A percentile compares a stretch with the other conserved stretches of the same genome.
Conservation (phyloP, 148 eudicot species). For the Chenopodium suecicum region DNA sequence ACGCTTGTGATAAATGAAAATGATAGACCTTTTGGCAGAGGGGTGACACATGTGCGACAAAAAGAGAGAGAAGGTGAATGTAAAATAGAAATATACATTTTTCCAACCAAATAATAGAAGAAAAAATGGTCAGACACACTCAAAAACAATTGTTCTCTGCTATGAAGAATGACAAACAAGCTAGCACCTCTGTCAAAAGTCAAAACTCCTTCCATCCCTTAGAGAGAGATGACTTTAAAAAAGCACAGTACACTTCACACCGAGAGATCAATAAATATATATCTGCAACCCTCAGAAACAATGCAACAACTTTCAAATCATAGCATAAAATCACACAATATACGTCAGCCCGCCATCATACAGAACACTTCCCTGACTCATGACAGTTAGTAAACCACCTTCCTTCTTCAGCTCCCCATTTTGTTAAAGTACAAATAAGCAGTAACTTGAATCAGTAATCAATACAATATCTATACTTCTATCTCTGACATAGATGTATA, state of each 20-base stretch:
- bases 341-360: neutral
- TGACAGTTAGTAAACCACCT: neutral
- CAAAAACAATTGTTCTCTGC: neutral
- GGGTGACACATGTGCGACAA: neutral
- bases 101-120: neutral
- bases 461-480: neutral
- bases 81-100: neutral
- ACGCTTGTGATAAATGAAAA: neutral
- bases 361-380: neutral
- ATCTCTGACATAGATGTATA: neutral
- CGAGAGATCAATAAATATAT: neutral
- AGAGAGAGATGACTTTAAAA: neutral
- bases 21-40: neutral
- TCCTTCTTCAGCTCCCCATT: neutral
- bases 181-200: neutral
- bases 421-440: neutral
- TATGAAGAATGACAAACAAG: neutral
- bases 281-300: neutral
- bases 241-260: neutral
- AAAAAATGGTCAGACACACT: neutral
- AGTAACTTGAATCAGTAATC: neutral
- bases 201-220: constrained; percentile 1
- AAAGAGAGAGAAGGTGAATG: neutral
- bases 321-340: neutral
- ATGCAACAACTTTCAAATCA: neutral